A percentile compares a stretch with the other conserved stretches of the same genome.
Evolutionary conservation across 169 alveolate genomes (phyloP).

Genomic region (Cryptosporidium ubiquitum): DNA sequence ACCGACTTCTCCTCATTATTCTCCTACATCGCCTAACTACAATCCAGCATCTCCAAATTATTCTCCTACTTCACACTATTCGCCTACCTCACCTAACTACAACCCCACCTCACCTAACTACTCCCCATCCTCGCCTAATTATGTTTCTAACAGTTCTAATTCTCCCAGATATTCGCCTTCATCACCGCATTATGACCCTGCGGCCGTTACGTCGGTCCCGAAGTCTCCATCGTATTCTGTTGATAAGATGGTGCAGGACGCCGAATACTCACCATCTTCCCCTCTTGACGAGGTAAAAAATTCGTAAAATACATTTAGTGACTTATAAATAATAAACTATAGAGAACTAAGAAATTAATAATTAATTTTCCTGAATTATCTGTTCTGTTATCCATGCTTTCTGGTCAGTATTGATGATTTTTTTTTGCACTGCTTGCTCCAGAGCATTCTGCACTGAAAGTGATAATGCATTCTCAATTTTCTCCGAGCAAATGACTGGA

Average conservation of each 20-base stretch:
- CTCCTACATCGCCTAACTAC: constrained; percentile 84
- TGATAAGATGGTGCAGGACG: constrained; percentile 35
- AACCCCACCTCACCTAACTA: constrained; percentile 91
- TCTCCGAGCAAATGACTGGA: constrained; percentile 50
- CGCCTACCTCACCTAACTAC: constrained; percentile 90
- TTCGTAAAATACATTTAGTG: background rate
- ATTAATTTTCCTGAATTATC: constrained; percentile 33
- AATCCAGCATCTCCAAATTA: constrained; percentile 82
- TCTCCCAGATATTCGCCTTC: constrained; percentile 84
- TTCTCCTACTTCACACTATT: constrained; percentile 81
- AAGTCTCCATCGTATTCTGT: constrained; percentile 76
- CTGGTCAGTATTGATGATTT: constrained; percentile 3
- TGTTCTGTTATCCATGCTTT: constrained; percentile 46
- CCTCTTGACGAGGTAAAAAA: constrained; percentile 22
- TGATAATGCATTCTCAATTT: constrained; percentile 28
- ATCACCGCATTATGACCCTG: constrained; percentile 88
- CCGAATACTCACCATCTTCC: constrained; percentile 69
- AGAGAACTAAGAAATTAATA: constrained; percentile 15
- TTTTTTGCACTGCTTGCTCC: constrained; percentile 59
- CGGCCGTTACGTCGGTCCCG: constrained; percentile 86
- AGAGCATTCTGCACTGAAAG: constrained; percentile 53
- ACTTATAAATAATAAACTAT: constrained; percentile 2
- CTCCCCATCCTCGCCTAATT: constrained; percentile 83
- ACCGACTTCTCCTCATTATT: constrained; percentile 90
- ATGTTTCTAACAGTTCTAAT: constrained; percentile 68